A percentile compares a stretch with the other conserved stretches of the same genome.
Conservation (phyloP, 2,329 filamentous ascomycete genomes). For the Aureobasidium vineae region DNA sequence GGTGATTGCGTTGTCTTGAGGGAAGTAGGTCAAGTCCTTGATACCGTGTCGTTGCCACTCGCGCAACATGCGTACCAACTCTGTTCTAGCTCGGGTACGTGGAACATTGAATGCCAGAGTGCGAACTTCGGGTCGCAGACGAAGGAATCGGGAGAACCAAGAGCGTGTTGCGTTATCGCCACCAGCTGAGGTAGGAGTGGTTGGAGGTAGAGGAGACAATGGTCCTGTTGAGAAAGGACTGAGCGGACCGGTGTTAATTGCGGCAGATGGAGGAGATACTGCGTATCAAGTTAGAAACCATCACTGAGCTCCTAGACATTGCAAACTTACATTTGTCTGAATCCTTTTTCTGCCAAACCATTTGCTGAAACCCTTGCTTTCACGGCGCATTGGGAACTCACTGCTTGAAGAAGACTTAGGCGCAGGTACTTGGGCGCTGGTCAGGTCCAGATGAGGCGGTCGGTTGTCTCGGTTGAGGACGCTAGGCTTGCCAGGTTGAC, state of each 20-base stretch:
- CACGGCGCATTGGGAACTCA: conserved; percentile 46
- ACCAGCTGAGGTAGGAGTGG: conserved; percentile 27
- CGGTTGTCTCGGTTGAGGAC: conserved; percentile 37
- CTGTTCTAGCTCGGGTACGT: conserved; percentile 70
- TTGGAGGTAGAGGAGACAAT: conserved; percentile 39
- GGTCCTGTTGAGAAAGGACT: conserved; percentile 15
- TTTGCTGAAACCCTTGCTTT: conserved; percentile 49
- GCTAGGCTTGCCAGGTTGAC: conserved; percentile 31
- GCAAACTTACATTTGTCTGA: conserved; percentile 40
- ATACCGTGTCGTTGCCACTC: conserved; percentile 79
- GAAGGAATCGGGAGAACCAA: conserved; percentile 86
- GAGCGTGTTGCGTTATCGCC: conserved; percentile 56
- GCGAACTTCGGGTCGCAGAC: conserved; percentile 77
- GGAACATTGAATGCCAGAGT: conserved; percentile 73
- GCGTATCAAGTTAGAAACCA: conserved; percentile 36
- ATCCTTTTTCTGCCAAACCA: conserved; percentile 51
- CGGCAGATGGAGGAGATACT: conserved; percentile 27
- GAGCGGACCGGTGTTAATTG: not conserved
- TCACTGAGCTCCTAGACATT: conserved; percentile 35
- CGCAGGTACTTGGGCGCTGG: conserved; percentile 16
- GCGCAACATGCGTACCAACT: conserved; percentile 70
- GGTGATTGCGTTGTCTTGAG: conserved; percentile 73
- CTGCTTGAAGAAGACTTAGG: conserved; percentile 38
- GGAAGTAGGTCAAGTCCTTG: conserved; percentile 73
- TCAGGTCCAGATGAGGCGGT: conserved; percentile 34